Evolutionary conservation across 2,329 filamentous ascomycete species (phyloP), one percentile per base, ranked within the genome.

Genomic region (Botrytis hyacinthi): DNA sequence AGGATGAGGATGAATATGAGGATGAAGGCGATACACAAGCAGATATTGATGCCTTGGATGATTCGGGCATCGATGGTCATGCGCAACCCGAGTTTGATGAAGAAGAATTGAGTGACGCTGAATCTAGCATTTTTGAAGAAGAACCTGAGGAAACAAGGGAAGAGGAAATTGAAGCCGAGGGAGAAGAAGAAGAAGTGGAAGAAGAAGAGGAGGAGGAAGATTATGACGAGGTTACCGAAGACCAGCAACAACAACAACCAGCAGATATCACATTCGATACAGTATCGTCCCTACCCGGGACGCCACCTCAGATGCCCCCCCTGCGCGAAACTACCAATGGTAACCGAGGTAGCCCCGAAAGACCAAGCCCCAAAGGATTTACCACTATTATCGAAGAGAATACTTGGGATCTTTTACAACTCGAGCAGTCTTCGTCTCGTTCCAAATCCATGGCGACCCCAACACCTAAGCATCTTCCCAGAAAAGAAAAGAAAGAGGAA

Each of bases 321-420:
- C 82, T 91, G 0, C 79, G 74, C 75, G 80, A 83, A 48, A 79
- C 77, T 54, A 74, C 62, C 6, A 72, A 78, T 74, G 72, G 76
- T 26, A 78, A 79, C 75, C 81, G 76, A 51, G 67, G 66, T 40
- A 67, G 68, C 37, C 44, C 60, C 12, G 35, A 72, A 66, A 82
- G 83, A 22, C 51, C 18, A 71, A 81, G 80, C 20, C 40, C 60
- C 3, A 83, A 83, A 10, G 83, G 85, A 20, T 86, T 85, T 75
- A 82, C 82, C 0, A 84, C 85, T 1, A 85, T 86, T 42, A 74
- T 84, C 1, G 86, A 88, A 75, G 86, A 88, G 74, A 85, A 84
- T 37, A 84, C 83, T 0, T 82, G 81, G 76, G 85, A 87, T 22
- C 77, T 86, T 1, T 80, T 80, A 0, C 81, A 82, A 74, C 77